Evolutionary conservation across 2,329 filamentous ascomycete genomes (phyloP).

Genomic region (Colletotrichum tabaci): DNA sequence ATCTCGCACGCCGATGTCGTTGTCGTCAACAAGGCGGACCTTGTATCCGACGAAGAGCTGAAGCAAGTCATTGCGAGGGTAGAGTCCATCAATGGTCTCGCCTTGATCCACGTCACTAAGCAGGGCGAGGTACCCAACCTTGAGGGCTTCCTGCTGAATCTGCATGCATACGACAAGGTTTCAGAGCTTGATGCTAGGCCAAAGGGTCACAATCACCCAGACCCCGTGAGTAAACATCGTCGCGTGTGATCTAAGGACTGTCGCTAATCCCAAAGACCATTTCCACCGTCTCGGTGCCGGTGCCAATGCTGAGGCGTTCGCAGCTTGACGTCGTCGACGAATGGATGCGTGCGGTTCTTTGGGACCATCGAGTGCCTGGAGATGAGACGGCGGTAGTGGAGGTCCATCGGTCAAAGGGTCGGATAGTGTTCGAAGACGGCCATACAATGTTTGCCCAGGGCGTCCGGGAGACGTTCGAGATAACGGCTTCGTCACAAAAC

Average conservation of each 20-base stretch:
- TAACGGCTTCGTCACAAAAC: constrained; percentile 74
- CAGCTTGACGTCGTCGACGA: constrained; percentile 78
- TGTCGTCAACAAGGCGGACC: constrained; percentile 92
- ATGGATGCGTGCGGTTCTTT: constrained; percentile 88
- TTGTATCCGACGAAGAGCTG: constrained; percentile 81
- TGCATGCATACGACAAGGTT: constrained; percentile 93
- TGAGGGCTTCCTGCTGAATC: constrained; percentile 88
- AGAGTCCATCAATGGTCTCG: constrained; percentile 88
- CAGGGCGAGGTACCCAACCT: constrained; percentile 85
- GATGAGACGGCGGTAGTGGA: constrained; percentile 71
- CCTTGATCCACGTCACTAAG: constrained; percentile 85
- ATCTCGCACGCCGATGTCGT: constrained; percentile 98
- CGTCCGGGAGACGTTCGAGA: constrained; percentile 93
- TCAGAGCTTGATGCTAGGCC: constrained; percentile 77
- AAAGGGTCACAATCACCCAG: constrained; percentile 91
- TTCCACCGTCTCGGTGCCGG: constrained; percentile 81
- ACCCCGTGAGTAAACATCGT: constrained; percentile 74
- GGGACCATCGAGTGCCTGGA: constrained; percentile 78
- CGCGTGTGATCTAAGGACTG: constrained; percentile 24
- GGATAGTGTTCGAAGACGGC: constrained; percentile 76
- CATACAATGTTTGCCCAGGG: constrained; percentile 86
- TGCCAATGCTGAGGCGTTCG: constrained; percentile 70
- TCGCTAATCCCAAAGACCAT: constrained; percentile 73
- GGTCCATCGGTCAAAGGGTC: constrained; percentile 90
- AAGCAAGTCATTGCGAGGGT: constrained; percentile 79